These are phyloP conservation scores for Nigrospora sphaerica DNA, from an alignment of 2,329 filamentous ascomycete species.

Conservation along the genomic window DNA sequence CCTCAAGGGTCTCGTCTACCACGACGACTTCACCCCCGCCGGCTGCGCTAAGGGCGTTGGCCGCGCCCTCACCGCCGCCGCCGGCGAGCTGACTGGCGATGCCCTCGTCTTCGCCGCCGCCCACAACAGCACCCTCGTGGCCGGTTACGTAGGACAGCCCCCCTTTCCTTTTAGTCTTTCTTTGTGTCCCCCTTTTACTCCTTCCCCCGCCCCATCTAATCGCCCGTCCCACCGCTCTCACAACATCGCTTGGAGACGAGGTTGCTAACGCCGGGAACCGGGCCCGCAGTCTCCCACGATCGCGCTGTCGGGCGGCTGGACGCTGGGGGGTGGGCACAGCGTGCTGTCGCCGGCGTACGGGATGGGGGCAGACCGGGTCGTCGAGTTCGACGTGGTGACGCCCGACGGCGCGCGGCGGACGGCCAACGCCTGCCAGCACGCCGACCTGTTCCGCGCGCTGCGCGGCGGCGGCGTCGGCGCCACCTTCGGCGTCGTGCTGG, in stretches of 20 bases:
- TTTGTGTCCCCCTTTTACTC: too few relatives aligned
- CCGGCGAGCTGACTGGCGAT: conserved; percentile 20
- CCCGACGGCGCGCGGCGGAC: conserved; percentile 11
- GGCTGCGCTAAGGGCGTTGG: conserved; percentile 9
- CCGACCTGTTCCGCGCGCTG: conserved; percentile 41
- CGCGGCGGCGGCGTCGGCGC: conserved; percentile 36
- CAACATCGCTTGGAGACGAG: too few relatives aligned
- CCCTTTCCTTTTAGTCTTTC: too few relatives aligned
- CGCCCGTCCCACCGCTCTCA: too few relatives aligned
- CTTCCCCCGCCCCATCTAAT: too few relatives aligned
- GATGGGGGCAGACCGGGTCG: conserved; percentile 18
- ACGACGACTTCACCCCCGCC: conserved; percentile 11
- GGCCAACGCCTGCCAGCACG: conserved; percentile 27
- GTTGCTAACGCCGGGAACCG: too few relatives aligned
- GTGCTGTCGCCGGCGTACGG: conserved; percentile 19
- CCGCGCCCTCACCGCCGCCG: conserved; percentile 17
- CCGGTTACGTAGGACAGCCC: conserved; percentile 6
- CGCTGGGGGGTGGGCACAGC: conserved; percentile 20
- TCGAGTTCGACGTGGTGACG: conserved; percentile 19
- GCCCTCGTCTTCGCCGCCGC: conserved; percentile 15
- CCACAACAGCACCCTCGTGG: conserved; percentile 17
- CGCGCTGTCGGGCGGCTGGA: conserved; percentile 17
- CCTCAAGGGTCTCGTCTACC: conserved; percentile 13
- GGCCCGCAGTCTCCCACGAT: conserved; percentile 8
- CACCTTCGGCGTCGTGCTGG: conserved; percentile 35